Conservation (phyloP, 495 filamentous ascomycete species). For the Hypoxylon trugodes region DNA sequence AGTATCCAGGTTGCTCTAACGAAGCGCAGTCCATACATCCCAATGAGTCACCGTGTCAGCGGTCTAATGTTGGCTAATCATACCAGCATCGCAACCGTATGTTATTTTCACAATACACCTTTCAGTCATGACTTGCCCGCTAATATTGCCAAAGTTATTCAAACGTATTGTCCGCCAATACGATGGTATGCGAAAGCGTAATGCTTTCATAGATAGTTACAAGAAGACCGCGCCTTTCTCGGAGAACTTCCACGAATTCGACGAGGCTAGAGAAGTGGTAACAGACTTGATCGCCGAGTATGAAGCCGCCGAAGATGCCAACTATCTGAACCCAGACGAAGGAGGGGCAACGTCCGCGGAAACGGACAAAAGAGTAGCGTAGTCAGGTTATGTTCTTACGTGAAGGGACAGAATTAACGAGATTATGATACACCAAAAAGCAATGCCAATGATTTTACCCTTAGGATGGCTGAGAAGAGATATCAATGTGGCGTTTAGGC, state of each 20-base stretch:
- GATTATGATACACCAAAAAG: conserved; percentile 21
- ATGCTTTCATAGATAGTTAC: conserved; percentile 94
- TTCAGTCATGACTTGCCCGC: neutral
- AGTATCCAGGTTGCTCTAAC: conserved; percentile 97
- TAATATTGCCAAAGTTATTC: conserved; percentile 67
- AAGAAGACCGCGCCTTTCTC: conserved; percentile 92
- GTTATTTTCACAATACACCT: conserved; percentile 27
- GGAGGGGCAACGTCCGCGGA: conserved; percentile 57
- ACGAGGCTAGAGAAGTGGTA: conserved; percentile 90
- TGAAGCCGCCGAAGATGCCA: conserved; percentile 88
- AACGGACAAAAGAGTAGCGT: conserved; percentile 54
- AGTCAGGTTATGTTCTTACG: neutral
- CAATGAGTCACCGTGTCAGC: conserved; percentile 89
- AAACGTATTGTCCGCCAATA: conserved; percentile 91
- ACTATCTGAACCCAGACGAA: conserved; percentile 79
- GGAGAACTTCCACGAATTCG: conserved; percentile 92
- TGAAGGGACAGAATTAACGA: conserved; percentile 8
- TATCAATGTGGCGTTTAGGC: conserved; percentile 29
- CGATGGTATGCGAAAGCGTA: conserved; percentile 90
- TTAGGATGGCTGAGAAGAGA: neutral
- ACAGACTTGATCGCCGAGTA: conserved; percentile 90
- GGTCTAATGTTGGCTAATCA: conserved; percentile 98
- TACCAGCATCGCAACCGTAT: conserved; percentile 89
- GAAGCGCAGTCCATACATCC: conserved; percentile 93
- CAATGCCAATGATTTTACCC: conserved; percentile 5